A percentile compares a stretch with the other conserved stretches of the same genome.
Conservation (phyloP, 2,329 filamentous ascomycete species). For the Chrysosporium queenslandicum region DNA sequence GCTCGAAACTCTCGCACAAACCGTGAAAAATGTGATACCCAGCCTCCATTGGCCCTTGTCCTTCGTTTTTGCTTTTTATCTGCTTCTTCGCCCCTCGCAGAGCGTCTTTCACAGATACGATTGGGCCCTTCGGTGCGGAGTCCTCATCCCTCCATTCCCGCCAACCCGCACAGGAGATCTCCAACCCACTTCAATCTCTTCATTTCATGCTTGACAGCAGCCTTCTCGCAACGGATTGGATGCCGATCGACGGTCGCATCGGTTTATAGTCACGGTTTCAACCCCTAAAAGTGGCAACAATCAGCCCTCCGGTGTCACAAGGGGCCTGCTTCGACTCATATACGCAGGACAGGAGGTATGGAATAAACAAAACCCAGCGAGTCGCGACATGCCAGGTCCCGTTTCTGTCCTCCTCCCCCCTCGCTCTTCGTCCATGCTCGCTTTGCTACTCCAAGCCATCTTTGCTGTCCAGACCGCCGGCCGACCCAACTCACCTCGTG, state of each 20-base stretch:
- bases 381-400: constrained; percentile 6
- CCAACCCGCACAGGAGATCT: background rate
- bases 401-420: background rate
- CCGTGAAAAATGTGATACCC: background rate
- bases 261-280: background rate
- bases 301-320: constrained; percentile 5
- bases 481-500: constrained; percentile 11
- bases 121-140: no score
- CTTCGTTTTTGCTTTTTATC: no score
- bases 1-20: background rate
- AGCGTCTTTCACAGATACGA: background rate
- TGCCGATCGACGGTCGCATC: constrained; percentile 2
- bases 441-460: background rate
- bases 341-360: background rate
- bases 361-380: constrained; percentile 4
- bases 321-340: background rate
- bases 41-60: constrained; percentile 3
- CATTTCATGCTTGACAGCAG: background rate
- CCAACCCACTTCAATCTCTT: background rate
- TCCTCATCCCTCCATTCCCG: no score
- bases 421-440: constrained; percentile 2
- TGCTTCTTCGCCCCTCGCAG: background rate
- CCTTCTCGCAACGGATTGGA: constrained; percentile 2
- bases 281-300: constrained; percentile 4
- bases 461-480: constrained; percentile 1